Percentiles rank a stretch among this genome's conserved stretches.
phyloP scores from a whole-genome alignment of 306 rosid genomes.

The Citrullus amarus region DNA sequence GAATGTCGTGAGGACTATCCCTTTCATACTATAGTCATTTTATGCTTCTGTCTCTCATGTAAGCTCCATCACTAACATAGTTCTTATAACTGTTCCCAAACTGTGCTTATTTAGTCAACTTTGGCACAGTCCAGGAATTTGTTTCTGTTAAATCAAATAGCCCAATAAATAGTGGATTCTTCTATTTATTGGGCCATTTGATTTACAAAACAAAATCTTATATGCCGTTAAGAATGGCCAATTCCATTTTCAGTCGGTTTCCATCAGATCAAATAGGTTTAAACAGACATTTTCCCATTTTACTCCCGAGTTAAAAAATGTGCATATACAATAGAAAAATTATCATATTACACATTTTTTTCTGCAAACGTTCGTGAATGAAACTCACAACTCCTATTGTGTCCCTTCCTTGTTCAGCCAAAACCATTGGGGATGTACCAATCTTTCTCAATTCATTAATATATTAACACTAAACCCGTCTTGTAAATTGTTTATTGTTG shows the following conservation, averaged over 20 bases:
- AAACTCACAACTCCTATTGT: background rate
- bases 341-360: background rate
- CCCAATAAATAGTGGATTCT: background rate
- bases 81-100: background rate
- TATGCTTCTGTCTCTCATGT: background rate
- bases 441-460: background rate
- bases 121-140: background rate
- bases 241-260: background rate
- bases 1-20: conserved; percentile 40
- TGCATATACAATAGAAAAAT: background rate
- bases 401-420: background rate
- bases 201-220: background rate
- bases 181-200: background rate
- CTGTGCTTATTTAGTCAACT: background rate
- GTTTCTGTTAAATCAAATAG: background rate
- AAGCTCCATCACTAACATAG: background rate
- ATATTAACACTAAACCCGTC: background rate
- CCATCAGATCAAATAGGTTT: background rate
- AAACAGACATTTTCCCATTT: background rate
- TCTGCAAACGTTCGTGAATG: background rate
- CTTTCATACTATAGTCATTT: conserved; percentile 35
- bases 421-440: background rate
- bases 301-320: background rate
- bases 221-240: background rate
- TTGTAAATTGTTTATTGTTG: background rate